Evolutionary conservation across 2,329 filamentous ascomycete species (phyloP), one percentile per base, ranked within the genome.

Genomic region (Botryosphaeria agaves): DNA sequence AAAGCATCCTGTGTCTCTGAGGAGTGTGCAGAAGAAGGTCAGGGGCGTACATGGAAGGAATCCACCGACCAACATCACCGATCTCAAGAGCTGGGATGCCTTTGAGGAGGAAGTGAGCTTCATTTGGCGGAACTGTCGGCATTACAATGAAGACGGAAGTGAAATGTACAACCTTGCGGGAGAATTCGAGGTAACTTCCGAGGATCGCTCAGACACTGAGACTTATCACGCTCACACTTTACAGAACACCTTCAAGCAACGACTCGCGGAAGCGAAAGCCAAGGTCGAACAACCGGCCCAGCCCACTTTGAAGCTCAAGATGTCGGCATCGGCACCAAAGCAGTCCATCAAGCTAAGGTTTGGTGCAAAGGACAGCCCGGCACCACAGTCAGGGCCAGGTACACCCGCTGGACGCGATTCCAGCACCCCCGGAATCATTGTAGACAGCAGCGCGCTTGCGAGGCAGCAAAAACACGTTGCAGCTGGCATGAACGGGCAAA

Each of bases 71-170:
- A 61, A 57, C 7, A 48, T 55, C 16, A 76, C 76, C 29, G 73
- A 83, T 28, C 82, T 84, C 53, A 85, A 82, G 49, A 78, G 62
- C 30, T 94, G 85, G 85, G 66, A 73, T 33, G 66, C 73, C 1
- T 82, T 93, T 40, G 82, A 83, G 48, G 74, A 84, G 32, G 79
- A 80, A 44, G 66, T 81, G 8, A 79, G 74, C 43, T 65, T 81
- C 31, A 73, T 94, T 26, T 94, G 85, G 85, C 68, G 66, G 29
- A 94, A 94, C 51, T 83, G 84, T 0, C 78, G 74, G 44, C 76
- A 76, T 35, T 94, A 87, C 60, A 94, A 94, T 41, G 82, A 93
- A 51, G 84, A 93, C 46, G 80, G 77, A 3, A 93, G 85, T 45
- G 77, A 83, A 11, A 85, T 93, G 30, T 82, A 75, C 38, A 62